These are phyloP conservation scores for Auricularia heimuer DNA, from an alignment of 768 basidiomycete genomes.

Conservation along the genomic window DNA sequence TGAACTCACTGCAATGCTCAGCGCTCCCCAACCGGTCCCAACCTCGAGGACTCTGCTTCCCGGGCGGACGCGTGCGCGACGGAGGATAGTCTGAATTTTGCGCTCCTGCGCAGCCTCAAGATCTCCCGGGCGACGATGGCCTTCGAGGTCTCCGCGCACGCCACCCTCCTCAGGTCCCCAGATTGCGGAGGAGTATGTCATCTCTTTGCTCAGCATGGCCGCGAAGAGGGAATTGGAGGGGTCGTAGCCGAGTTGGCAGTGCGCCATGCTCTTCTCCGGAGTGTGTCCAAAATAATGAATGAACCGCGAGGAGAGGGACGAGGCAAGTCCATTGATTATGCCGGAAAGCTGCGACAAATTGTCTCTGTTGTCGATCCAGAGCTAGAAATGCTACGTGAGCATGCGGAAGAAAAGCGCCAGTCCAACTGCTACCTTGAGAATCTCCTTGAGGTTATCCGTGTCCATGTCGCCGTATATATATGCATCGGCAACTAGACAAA, in stretches of 20 bases:
- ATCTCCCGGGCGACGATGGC: conserved; percentile 11
- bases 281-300: conserved; percentile 24
- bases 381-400: conserved; percentile 10
- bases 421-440: conserved; percentile 19
- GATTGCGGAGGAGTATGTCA: conserved; percentile 34
- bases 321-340: conserved; percentile 17
- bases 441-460: conserved; percentile 18
- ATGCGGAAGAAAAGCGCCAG: conserved; percentile 5
- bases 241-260: conserved; percentile 27
- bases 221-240: conserved; percentile 25
- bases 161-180: conserved; percentile 22
- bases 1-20: conserved; percentile 23
- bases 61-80: conserved; percentile 24
- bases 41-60: conserved; percentile 31
- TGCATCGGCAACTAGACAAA: conserved; percentile 19
- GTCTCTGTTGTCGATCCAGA: conserved; percentile 21
- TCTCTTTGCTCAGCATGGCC: conserved; percentile 24
- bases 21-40: conserved; percentile 30
- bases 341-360: conserved; percentile 18
- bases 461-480: conserved; percentile 28
- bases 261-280: conserved; percentile 16
- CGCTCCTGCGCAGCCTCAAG: conserved; percentile 25
- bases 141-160: conserved; percentile 10
- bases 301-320: conserved; percentile 11
- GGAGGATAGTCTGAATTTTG: conserved; percentile 27